A percentile compares a stretch with the other conserved stretches of the same genome.
Conservation (phyloP, 495 filamentous ascomycete species). For the Umbilicaria muhlenbergii region DNA sequence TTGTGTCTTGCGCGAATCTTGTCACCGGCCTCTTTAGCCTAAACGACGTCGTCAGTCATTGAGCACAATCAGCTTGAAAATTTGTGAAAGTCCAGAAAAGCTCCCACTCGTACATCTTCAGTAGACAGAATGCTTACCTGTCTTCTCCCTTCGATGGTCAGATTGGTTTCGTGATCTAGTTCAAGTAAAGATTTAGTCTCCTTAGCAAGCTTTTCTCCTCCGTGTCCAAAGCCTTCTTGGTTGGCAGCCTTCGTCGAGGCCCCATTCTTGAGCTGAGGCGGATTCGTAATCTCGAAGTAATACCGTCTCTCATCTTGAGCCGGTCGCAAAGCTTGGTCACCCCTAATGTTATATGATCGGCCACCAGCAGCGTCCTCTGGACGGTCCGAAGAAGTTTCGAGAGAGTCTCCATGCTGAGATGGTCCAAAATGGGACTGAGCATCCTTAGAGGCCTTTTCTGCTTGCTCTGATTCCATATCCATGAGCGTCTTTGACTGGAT, state of each 20-base stretch:
- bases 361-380: too few species aligned
- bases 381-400: too few species aligned
- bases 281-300: background rate
- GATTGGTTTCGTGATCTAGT: background rate
- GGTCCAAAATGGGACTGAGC: too few species aligned
- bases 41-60: background rate
- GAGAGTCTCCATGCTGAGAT: too few species aligned
- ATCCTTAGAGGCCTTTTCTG: too few species aligned
- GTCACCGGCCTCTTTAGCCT: slow-evolving; percentile 7
- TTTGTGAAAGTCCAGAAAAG: background rate
- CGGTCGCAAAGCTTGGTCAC: too few species aligned
- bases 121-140: slow-evolving; percentile 2
- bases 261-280: background rate
- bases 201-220: background rate
- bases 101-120: background rate
- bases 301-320: background rate
- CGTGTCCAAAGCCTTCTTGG: background rate
- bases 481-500: too few species aligned
- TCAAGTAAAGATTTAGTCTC: slow-evolving; percentile 1
- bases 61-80: background rate
- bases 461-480: too few species aligned
- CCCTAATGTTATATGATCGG: too few species aligned
- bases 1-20: slow-evolving; percentile 4
- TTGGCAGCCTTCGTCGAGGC: background rate
- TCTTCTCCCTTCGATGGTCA: slow-evolving; percentile 9